A percentile compares a stretch with the other conserved stretches of the same genome.
These are phyloP conservation scores for Limtongia smithiae DNA, from an alignment of 805 yeast genomes.

Conservation along the genomic window DNA sequence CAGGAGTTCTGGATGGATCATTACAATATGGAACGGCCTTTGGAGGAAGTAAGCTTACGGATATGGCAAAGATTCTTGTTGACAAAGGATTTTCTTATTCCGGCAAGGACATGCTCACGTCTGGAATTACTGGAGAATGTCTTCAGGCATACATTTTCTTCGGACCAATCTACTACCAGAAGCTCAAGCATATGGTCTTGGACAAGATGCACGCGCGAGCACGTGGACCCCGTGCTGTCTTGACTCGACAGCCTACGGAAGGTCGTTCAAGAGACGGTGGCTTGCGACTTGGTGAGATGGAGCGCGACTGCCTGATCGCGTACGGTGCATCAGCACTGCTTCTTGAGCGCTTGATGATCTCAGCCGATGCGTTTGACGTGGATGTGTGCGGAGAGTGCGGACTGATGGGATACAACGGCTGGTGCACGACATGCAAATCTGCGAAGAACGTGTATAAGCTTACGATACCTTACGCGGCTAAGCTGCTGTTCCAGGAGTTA, in stretches of 20 bases:
- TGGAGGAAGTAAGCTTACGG: constrained; percentile 95
- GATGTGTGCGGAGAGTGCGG: constrained; percentile 94
- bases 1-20: constrained; percentile 89
- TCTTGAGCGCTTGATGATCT: constrained; percentile 89
- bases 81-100: constrained; percentile 91
- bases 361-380: constrained; percentile 97
- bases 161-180: constrained; percentile 97
- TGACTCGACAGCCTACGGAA: constrained; percentile 97
- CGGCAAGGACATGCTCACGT: constrained; percentile 95
- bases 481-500: constrained; percentile 91
- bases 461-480: constrained; percentile 99
- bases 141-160: constrained; percentile 96
- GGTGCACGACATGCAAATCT: constrained; percentile 96
- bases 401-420: constrained; percentile 92
- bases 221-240: constrained; percentile 96
- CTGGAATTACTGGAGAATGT: constrained; percentile 97
- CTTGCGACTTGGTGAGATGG: constrained; percentile 98
- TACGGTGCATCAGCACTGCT: constrained; percentile 96
- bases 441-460: constrained; percentile 81
- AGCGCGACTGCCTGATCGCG: constrained; percentile 98
- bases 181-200: constrained; percentile 96
- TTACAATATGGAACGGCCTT: constrained; percentile 97
- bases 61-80: constrained; percentile 86
- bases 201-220: constrained; percentile 99
- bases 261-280: constrained; percentile 99